Evolutionary conservation across 306 rosid species (phyloP), one percentile per base, ranked within the genome.

Genomic region (Hippophae gyantsensis): DNA sequence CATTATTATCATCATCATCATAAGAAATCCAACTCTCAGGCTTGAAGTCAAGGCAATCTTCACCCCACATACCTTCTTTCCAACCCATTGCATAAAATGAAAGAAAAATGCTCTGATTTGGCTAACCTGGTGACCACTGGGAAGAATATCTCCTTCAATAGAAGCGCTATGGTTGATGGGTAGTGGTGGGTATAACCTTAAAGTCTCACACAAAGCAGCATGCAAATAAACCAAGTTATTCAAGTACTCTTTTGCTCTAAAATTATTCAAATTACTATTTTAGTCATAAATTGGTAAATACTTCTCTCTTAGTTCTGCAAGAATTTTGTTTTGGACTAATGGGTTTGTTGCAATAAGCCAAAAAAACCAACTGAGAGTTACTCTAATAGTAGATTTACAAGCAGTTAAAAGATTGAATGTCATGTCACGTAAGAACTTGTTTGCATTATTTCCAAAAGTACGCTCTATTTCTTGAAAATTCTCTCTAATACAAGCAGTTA

Each of bases 1-100:
- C 83, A 48, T 40, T 3, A 7, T 7, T 48, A 6, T 79, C 66
- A 13, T 46, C 49, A 7, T 8, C 7, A 46, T 12, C 14, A 0
- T 78, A 38, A 0, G 82, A 72, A 3, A 81, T 76, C 85, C 85
- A 81, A 12, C 93, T 72, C 70, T 85, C 93, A 9, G 88, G 93
- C 65, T 77, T 85, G 50, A 85, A 82, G 9, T 85, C 88, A 42
- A 64, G 9, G 47, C 77, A 72, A 58, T 85, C 86, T 51, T 70
- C 4, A 9, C 88, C 93, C 93, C 93, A 85, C 13, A 75, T 43
- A 6, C 46, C 71, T 66, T 74, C 78, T 62, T 47, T 43, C 58
- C 94, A 77, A 10, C 84, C 94, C 74, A 75, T 73, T 27, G 82
- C 8, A 56, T 79, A 82, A 8, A 70, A 13, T 6, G 69, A 66